Conservation (phyloP, 768 basidiomycete genomes). For the Serendipita sp. region DNA sequence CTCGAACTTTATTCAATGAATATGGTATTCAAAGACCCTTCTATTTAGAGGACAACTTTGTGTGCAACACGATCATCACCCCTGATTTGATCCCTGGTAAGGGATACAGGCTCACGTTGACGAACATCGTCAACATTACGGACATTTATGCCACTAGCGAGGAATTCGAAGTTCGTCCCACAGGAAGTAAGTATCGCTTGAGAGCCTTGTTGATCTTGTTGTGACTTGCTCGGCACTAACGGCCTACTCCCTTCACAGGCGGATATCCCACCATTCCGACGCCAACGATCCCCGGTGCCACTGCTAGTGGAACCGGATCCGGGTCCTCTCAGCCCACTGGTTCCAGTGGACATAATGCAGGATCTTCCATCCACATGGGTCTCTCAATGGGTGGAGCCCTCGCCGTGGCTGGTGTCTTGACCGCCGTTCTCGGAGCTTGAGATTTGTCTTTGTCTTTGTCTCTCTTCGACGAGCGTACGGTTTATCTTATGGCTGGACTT, state of each 20-base stretch:
- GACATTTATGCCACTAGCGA: slow-evolving; percentile 1
- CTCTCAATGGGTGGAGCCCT: not conserved
- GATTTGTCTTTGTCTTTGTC: not conserved
- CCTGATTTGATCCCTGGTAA: not conserved
- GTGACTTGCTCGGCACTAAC: not conserved
- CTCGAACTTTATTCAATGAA: not conserved
- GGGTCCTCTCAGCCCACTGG: not conserved
- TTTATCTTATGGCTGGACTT: not conserved
- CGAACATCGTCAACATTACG: slow-evolving; percentile 4
- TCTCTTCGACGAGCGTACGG: not conserved
- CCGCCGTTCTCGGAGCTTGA: not conserved
- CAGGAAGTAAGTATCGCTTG: not conserved
- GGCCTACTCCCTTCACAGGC: not conserved
- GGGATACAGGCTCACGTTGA: not conserved
- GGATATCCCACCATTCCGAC: not conserved
- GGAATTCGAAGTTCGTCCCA: not conserved
- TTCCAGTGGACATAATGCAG: not conserved
- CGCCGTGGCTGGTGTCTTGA: not conserved
- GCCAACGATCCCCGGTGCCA: not conserved
- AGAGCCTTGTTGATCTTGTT: not conserved
- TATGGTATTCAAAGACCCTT: not conserved
- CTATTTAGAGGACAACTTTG: not conserved
- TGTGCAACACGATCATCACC: not conserved
- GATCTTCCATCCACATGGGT: not conserved
- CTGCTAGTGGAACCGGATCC: not conserved